Evolutionary conservation across 257 asterid species (phyloP).

Genomic region (Solanum rostratum): DNA sequence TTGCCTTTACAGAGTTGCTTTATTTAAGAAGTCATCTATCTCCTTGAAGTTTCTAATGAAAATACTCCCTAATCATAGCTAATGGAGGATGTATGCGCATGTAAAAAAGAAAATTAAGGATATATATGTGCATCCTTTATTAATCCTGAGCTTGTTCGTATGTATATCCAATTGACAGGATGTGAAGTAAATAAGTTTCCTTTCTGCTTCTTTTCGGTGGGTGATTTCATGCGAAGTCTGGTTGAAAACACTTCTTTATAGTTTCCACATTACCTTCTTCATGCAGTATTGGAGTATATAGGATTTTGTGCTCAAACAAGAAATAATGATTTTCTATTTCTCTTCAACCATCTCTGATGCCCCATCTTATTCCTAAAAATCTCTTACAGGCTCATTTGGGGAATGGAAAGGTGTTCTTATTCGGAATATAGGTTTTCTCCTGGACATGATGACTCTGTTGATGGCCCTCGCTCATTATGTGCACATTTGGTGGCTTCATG

Average conservation of each 20-base stretch:
- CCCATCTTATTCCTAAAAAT: neutral
- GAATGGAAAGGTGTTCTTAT: conserved; percentile 81
- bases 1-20: neutral
- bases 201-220: neutral
- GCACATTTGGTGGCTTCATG: conserved; percentile 98
- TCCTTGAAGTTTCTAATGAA: neutral
- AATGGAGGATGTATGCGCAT: neutral
- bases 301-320: neutral
- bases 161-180: neutral
- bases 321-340: neutral
- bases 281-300: neutral
- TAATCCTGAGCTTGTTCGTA: neutral
- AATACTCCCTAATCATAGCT: neutral
- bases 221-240: neutral
- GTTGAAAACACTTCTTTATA: neutral
- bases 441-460: conserved; percentile 81
- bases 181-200: neutral
- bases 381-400: conserved; percentile 58
- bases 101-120: neutral
- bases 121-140: neutral
- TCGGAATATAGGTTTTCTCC: conserved; percentile 78
- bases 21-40: neutral
- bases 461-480: conserved; percentile 87
- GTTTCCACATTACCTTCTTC: neutral
- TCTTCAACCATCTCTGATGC: neutral